phyloP scores from a whole-genome alignment of 768 basidiomycete genomes.

The Lactarius trivialis region DNA sequence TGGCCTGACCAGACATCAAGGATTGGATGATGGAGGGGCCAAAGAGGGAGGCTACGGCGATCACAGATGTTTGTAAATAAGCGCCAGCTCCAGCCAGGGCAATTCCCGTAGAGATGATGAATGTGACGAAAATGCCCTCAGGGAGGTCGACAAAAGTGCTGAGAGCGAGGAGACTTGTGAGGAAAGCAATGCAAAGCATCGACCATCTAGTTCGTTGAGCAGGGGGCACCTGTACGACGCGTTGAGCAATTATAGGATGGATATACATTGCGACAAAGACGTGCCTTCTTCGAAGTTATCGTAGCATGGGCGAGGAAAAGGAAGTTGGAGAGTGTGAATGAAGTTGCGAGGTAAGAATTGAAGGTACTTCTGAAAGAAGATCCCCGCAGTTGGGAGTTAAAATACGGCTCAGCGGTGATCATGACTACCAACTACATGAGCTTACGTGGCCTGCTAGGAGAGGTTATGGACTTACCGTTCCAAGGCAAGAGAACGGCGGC shows the following conservation, averaged over 20 bases:
- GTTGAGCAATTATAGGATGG: neutral
- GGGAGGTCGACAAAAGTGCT: conserved; percentile 56
- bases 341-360: conserved; percentile 39
- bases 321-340: conserved; percentile 58
- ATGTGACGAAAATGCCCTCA: conserved; percentile 53
- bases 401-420: conserved; percentile 82
- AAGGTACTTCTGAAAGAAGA: conserved; percentile 49
- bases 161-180: conserved; percentile 54
- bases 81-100: conserved; percentile 56
- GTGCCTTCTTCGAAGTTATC: conserved; percentile 56
- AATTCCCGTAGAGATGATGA: conserved; percentile 56
- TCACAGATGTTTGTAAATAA: conserved; percentile 70
- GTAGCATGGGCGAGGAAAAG: conserved; percentile 71
- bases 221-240: conserved; percentile 44
- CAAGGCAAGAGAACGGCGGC: conserved; percentile 78
- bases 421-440: conserved; percentile 46
- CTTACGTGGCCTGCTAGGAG: neutral
- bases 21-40: conserved; percentile 67
- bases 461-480: conserved; percentile 58
- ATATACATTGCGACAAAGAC: conserved; percentile 23
- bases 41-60: conserved; percentile 77
- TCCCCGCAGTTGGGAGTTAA: conserved; percentile 58
- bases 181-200: conserved; percentile 43
- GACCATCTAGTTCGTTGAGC: conserved; percentile 50
- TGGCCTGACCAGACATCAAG: conserved; percentile 80